A percentile compares a stretch with the other conserved stretches of the same genome.
Evolutionary conservation across 768 basidiomycete species (phyloP).

Genomic region (Cyathus striatus): DNA sequence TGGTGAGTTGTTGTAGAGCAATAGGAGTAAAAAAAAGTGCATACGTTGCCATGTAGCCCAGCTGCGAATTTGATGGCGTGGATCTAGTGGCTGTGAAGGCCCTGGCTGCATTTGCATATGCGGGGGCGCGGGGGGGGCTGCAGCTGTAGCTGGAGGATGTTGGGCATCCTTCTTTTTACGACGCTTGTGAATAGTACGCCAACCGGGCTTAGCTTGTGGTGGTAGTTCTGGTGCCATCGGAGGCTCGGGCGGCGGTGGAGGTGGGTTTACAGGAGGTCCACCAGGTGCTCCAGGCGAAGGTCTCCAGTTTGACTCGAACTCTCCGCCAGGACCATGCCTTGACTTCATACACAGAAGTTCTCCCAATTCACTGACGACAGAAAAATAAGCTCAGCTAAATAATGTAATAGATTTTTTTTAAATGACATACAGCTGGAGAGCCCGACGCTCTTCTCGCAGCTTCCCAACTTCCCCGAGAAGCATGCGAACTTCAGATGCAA

Average conservation of each 20-base stretch:
- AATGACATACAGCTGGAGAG: conserved; percentile 68
- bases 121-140: conserved; percentile 11
- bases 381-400: conserved; percentile 2
- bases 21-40: conserved; percentile 20
- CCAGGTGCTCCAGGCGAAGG: conserved; percentile 38
- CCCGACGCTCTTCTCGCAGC: conserved; percentile 72
- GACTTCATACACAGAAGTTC: conserved; percentile 63
- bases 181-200: conserved; percentile 49
- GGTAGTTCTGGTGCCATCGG: conserved; percentile 22
- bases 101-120: conserved; percentile 6
- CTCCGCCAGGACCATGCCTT: conserved; percentile 80
- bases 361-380: conserved; percentile 76
- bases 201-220: conserved; percentile 46
- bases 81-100: conserved; percentile 18
- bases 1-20: too few relatives aligned
- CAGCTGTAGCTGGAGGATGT: too few relatives aligned
- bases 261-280: conserved; percentile 36
- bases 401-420: neutral
- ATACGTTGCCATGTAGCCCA: conserved; percentile 69
- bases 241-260: conserved; percentile 29
- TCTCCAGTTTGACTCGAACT: conserved; percentile 83
- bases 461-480: conserved; percentile 80
- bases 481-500: conserved; percentile 81
- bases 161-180: conserved; percentile 48
- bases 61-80: conserved; percentile 33